Base-by-base conservation (phyloP, 371 early-diverging fungal species). In the Nematocida sp. region DNA sequence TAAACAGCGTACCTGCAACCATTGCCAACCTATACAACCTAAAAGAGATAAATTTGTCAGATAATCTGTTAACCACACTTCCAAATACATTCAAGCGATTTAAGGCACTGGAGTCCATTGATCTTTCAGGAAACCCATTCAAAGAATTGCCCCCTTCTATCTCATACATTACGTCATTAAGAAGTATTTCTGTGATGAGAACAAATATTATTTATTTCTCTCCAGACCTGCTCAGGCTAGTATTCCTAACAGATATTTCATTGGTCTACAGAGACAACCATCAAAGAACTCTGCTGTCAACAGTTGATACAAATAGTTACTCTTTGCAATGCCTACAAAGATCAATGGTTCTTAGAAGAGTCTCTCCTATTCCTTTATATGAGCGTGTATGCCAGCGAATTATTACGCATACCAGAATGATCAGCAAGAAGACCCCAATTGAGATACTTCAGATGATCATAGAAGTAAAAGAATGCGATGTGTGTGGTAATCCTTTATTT, bases 401-500 rank as follows among this genome's bases (percentile, higher is more conserved):
- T 43, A 86, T 89, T 7, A 85, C 87, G n/a, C 80, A 84, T 1
- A 86, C 87, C 46, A 75, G 88, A 2, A 80, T 84, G 2, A 78
- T 90, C 23, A 86, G 85, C 0, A 53, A 79, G 27, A 74, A 81
- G 65, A 76, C 87, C 9, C 78, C 86, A 9, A 82, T 81, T 23
- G 81, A 85, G 32, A 58, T 90, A 21, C 85, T 86, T 75, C 81
- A 85, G 31, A 90, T 89, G 77, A 77, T 91, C n/a, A 80, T 82
- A 15, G 83, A 84, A 15, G 87, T 85, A 1, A 82, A 87, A 48
- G 79, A 80, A 21, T 93, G 94, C 81, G 84, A 89, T 4, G 90
- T 88, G 80, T 93, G 94, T 78, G 83, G 83, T 19, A 91, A 91
- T 0, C 91, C 94, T 5, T 89, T 86, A 65, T 90, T 91, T 80